These are phyloP conservation scores for Fallopia convolvulus DNA, from an alignment of 148 eudicot species.

Conservation along the genomic window DNA sequence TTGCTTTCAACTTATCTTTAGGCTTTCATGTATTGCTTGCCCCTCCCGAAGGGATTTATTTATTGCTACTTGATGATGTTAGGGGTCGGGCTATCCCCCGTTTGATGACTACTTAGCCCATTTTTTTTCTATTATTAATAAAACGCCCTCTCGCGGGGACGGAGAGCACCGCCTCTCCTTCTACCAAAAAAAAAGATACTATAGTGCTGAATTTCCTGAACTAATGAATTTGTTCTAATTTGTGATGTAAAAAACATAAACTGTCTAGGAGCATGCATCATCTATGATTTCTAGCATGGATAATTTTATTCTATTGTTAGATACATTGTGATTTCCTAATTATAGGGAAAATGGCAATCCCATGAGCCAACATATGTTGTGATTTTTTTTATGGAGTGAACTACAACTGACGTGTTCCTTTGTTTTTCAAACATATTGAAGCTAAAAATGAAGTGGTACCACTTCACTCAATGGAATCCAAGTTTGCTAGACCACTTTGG, in stretches of 20 bases:
- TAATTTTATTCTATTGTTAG: background rate
- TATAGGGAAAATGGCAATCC: background rate
- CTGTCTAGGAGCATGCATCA: background rate
- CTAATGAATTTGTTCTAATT: slow-evolving; percentile 1
- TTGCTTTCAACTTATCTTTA: too few relatives aligned
- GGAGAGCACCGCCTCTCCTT: too few relatives aligned
- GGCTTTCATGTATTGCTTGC: too few relatives aligned
- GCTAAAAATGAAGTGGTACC: slow-evolving; percentile 61
- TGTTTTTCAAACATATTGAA: slow-evolving; percentile 47
- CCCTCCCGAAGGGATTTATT: too few relatives aligned
- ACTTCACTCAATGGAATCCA: slow-evolving; percentile 68
- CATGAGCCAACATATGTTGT: background rate
- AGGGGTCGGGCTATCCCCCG: too few relatives aligned
- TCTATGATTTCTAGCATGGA: background rate
- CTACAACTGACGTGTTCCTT: background rate
- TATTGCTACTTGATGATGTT: too few relatives aligned
- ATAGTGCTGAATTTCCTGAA: background rate
- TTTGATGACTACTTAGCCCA: too few relatives aligned
- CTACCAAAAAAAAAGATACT: background rate
- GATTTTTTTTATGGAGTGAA: slow-evolving; percentile 10
- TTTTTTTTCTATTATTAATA: too few relatives aligned
- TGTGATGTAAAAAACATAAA: slow-evolving; percentile 8
- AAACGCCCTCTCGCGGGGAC: too few relatives aligned
- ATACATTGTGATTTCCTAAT: background rate
- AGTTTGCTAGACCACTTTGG: slow-evolving; percentile 88